Percentiles rank a stretch among this genome's conserved stretches.
phyloP scores from a whole-genome alignment of 441 rosid genomes.

The Euphorbia celastroides region DNA sequence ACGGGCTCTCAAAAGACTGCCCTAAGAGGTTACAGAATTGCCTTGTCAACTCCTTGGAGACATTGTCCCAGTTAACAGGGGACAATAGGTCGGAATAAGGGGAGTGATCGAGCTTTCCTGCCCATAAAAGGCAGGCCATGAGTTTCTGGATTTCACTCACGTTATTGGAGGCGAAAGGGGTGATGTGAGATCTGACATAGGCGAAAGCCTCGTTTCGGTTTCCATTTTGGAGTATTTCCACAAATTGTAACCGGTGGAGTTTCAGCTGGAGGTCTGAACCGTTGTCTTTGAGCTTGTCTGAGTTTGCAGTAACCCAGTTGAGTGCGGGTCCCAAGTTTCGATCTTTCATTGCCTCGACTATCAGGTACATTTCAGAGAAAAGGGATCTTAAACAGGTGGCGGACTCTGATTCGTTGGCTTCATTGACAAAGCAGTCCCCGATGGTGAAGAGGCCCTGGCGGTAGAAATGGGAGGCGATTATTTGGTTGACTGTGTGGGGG shows the following conservation, averaged over 20 bases:
- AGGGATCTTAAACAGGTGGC: constrained; percentile 24
- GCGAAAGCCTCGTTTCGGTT: constrained; percentile 31
- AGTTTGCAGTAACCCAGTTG: constrained; percentile 35
- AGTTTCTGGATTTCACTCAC: constrained; percentile 37
- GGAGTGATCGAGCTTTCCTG: constrained; percentile 39
- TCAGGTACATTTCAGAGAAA: constrained; percentile 39
- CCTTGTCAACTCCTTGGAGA: constrained; percentile 34
- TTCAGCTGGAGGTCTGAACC: constrained; percentile 40
- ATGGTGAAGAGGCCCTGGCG: constrained; percentile 37
- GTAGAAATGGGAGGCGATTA: constrained; percentile 38
- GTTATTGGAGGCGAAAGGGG: constrained; percentile 30
- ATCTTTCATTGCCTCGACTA: constrained; percentile 37
- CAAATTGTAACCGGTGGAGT: constrained; percentile 38
- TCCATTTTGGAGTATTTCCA: constrained; percentile 34
- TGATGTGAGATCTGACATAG: constrained; percentile 31
- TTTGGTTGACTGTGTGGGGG: constrained; percentile 30
- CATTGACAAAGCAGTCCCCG: constrained; percentile 37
- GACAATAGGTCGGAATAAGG: constrained; percentile 35
- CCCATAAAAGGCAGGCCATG: constrained; percentile 39
- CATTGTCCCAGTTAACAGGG: constrained; percentile 31
- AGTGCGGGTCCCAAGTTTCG: constrained; percentile 37
- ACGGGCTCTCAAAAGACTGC: constrained; percentile 40
- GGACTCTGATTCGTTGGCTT: constrained; percentile 32
- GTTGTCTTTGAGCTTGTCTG: constrained; percentile 33
- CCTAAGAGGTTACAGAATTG: constrained; percentile 42